A percentile compares a stretch with the other conserved stretches of the same genome.
These are phyloP conservation scores for Candida morakotiae DNA, from an alignment of 805 yeast species.

Conservation along the genomic window DNA sequence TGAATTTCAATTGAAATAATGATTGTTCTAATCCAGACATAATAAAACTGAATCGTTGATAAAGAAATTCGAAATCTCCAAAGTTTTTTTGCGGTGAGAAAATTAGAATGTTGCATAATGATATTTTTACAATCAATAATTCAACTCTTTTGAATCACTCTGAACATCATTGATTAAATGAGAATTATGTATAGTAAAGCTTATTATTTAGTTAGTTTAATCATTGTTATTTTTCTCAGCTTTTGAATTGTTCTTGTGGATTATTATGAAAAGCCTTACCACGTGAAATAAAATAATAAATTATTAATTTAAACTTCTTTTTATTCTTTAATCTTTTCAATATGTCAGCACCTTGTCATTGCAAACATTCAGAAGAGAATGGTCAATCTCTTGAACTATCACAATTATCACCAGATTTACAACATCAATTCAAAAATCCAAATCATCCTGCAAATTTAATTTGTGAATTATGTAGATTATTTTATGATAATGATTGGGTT, in stretches of 20 bases:
- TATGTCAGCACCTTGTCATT: conserved; percentile 16
- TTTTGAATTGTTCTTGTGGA: too few species aligned
- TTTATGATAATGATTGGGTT: conserved; percentile 84
- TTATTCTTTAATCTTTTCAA: neutral
- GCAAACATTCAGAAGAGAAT: conserved; percentile 6
- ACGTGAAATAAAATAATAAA: neutral
- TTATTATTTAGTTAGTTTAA: too few species aligned
- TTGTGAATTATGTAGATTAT: conserved; percentile 72
- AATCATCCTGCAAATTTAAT: conserved; percentile 80
- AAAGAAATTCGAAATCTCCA: neutral
- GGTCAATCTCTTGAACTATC: neutral
- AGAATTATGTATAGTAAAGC: too few species aligned
- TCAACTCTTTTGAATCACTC: too few species aligned
- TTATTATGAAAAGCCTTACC: too few species aligned
- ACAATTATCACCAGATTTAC: conserved; percentile 6
- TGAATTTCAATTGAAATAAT: conserved; percentile 69
- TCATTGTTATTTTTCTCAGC: too few species aligned
- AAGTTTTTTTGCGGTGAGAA: conserved; percentile 1
- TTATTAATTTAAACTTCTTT: too few species aligned
- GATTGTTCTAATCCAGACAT: conserved; percentile 48
- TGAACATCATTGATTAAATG: too few species aligned
- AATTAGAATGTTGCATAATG: neutral
- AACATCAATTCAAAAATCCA: conserved; percentile 39
- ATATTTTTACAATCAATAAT: too few species aligned
- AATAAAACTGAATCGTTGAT: neutral